Percentiles rank a stretch among this genome's conserved stretches.
These are phyloP conservation scores for Schrenkiella parvula DNA, from an alignment of 345 rosid species.

Conservation along the genomic window DNA sequence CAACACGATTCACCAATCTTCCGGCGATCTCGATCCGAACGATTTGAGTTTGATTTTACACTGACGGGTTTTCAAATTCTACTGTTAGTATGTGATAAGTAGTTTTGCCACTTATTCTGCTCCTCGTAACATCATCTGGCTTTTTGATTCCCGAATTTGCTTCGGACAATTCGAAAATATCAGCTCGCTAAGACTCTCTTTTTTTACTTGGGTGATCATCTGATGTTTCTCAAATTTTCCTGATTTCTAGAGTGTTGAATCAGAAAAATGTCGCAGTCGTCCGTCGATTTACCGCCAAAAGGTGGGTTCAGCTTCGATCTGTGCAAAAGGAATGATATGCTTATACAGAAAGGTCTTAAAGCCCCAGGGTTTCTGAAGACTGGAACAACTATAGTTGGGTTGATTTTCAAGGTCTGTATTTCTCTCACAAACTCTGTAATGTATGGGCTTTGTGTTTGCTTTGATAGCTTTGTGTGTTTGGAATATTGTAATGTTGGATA, in stretches of 20 bases:
- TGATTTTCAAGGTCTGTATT: constrained; percentile 59
- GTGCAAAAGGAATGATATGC: constrained; percentile 77
- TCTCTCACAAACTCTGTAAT: neutral
- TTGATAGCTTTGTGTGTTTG: neutral
- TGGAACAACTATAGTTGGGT: constrained; percentile 93
- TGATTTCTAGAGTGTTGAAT: neutral
- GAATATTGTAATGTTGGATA: neutral
- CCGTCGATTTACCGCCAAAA: constrained; percentile 47
- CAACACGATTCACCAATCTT: neutral
- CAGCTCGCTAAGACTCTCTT: neutral
- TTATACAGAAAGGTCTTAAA: constrained; percentile 53
- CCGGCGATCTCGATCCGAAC: neutral
- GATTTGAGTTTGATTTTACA: neutral
- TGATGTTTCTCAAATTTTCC: neutral
- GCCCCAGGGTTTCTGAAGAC: constrained; percentile 76
- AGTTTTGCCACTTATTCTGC: neutral
- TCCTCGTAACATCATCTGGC: neutral
- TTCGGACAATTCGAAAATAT: neutral
- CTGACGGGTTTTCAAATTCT: neutral
- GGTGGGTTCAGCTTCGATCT: constrained; percentile 92
- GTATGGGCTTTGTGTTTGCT: neutral
- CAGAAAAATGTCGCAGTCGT: constrained; percentile 48
- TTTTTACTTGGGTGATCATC: neutral
- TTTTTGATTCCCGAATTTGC: neutral
- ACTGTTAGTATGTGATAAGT: neutral